Evolutionary conservation across 495 filamentous ascomycete species (phyloP), one percentile per base, ranked within the genome.

Genomic region (Tuber aestivum): DNA sequence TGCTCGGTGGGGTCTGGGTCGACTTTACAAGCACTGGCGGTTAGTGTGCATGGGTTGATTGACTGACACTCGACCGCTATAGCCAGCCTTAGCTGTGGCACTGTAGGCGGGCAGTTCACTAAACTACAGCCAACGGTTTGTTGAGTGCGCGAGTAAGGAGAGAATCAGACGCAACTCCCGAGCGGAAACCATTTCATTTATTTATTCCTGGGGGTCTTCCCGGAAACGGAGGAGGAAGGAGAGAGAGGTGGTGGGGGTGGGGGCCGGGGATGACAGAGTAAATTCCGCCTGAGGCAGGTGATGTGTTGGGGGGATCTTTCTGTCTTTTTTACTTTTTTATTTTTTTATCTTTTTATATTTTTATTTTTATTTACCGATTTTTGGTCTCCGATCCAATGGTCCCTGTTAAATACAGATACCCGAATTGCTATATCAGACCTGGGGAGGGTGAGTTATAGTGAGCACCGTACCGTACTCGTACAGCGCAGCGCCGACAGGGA

Each of bases 121-220:
- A 32, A 32, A 65, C 56, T 4, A 65, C n/a, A n/a, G n/a, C n/a
- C n/a, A 65, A 14, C 56, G n/a, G 27, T 65, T 32, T 6, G n/a
- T 18, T 32, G 56, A 32, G 56, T 65, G 56, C 56, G 56, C 56
- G 56, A 65, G 56, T 18, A 32, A 32, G n/a, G 27, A 65, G 56
- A 65, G 32, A 32, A 32, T 65, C 56, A 65, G 18, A 65, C n/a
- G 56, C 56, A 65, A 65, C 56, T 65, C 56, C 56, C 56, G 56
- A 65, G 56, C 27, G 56, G n/a, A 65, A 65, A 32, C 18, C 56
- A 18, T n/a, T 21, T 48, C 45, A 48, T 6, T 23, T 21, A 48
- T 48, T 12, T 20, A 48, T 18, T 32, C 56, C 56, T 32, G 1
- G 27, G 5, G n/a, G 3, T 65, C 32, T 27, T 32, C n/a, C 56